These are phyloP conservation scores for Clarkia xantiana DNA, from an alignment of 345 rosid genomes.

Conservation along the genomic window DNA sequence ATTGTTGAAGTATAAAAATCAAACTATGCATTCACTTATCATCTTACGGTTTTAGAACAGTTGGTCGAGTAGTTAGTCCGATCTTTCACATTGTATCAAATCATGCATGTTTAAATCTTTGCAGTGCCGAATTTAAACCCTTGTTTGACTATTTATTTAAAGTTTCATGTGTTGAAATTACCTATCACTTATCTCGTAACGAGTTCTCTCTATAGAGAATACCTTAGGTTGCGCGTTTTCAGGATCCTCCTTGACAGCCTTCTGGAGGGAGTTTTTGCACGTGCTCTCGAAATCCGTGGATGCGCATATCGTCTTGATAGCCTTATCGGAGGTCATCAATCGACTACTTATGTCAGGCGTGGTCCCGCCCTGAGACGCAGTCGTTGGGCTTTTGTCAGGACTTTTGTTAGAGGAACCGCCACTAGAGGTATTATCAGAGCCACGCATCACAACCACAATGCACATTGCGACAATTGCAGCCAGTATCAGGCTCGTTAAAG, in stretches of 20 bases:
- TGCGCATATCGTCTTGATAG: constrained; percentile 32
- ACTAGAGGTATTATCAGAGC: not conserved
- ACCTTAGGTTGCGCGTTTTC: constrained; percentile 19
- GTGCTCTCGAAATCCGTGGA: constrained; percentile 26
- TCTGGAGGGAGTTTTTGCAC: constrained; percentile 27
- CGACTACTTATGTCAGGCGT: constrained; percentile 5
- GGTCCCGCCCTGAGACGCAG: not conserved
- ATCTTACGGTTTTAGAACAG: too few species aligned
- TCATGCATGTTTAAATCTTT: too few species aligned
- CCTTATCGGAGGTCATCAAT: constrained; percentile 8
- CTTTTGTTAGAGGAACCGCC: not conserved
- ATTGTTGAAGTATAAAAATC: too few species aligned
- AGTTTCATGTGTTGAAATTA: too few species aligned
- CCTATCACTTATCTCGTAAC: too few species aligned
- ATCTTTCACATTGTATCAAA: too few species aligned
- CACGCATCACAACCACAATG: constrained; percentile 15
- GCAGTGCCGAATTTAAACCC: too few species aligned
- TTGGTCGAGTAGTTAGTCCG: too few species aligned
- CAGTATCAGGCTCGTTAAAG: constrained; percentile 17
- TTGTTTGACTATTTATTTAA: too few species aligned
- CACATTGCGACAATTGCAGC: constrained; percentile 23
- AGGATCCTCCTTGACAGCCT: constrained; percentile 12
- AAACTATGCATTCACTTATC: too few species aligned
- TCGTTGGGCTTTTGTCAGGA: too few species aligned
- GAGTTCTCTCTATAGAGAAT: too few species aligned